Base-by-base conservation (phyloP, 768 basidiomycete species). In the Mycena albidolilacea region DNA sequence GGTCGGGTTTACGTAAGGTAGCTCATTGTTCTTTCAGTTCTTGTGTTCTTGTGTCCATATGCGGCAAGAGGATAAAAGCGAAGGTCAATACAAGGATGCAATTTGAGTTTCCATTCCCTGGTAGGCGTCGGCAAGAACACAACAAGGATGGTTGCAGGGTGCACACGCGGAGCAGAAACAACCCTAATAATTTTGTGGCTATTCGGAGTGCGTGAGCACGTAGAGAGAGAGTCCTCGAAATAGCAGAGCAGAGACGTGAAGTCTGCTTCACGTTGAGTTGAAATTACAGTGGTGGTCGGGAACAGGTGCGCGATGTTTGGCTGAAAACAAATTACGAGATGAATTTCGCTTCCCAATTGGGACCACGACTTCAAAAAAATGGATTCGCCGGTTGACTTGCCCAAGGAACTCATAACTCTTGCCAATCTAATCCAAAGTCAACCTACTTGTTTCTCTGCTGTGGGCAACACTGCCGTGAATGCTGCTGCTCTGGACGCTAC, bases 401-500 rank as follows among this genome's bases (percentile, higher is more conserved):
- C 79, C 15, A 76, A 82, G 17, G 84, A 88, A 69, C 83, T 94
- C 38, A 81, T 80, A 52, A 77, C 76, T 57, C 85, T 95, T 52
- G 88, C 92, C 23, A 79, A 81, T n/a, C 78, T 91, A 41, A 80
- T 94, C 12, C 90, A 90, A 43, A 82, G 85, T 48, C 83, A 84
- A 39, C 86, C 89, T 35, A 89, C 93, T 78, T 83, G 82, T 9
- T 82, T 95, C 57, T 72, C 71, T 71, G 88, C 88, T n/a, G 78
- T 81, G 11, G 90, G 91, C 57, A 89, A 83, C 79, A 75, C 82
- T 58, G 87, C 88, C 52, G 85, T 94, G 38, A 87, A 87, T 54
- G 79, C 81, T 64, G 87, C 90, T 62, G 91, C 93, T 19, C 83
- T 96, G 37, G 80, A 84, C 65, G 93, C 93, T n/a, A 82, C 92